Evolutionary conservation across 306 rosid species (phyloP), one percentile per base, ranked within the genome.

Genomic region (Vicia faba): DNA sequence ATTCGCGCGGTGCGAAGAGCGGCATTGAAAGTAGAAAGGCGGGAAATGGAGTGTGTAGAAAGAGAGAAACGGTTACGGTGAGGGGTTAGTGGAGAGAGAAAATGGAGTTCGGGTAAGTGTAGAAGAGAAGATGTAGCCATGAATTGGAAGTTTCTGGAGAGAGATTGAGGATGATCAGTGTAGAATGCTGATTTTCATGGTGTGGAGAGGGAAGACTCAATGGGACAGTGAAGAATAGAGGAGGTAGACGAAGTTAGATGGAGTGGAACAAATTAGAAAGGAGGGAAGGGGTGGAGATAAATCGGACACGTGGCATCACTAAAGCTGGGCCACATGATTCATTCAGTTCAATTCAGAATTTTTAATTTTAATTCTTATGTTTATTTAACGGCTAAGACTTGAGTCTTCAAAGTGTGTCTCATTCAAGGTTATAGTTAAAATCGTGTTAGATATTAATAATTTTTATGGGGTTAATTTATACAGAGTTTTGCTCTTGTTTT

Each of bases 121-220:
- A 89, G 64, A 39, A 82, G 71, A 64, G 71, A 50, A 61, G 76
- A 80, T 6, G 77, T 3, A 66, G 95, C 88, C 91, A 90, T 84
- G 20, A 33, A 41, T 19, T 11, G 31, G 36, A 18, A n/a, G 35
- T 2, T 55, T 13, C 12, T 13, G 33, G 66, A 62, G 14, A 18
- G 49, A 41, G 28, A 41, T 6, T 5, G 5, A 12, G 13, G 36
- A 65, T 49, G 68, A 64, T 80, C 55, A 75, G 39, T 29, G 15
- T 75, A 11, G 46, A 66, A 76, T 63, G 61, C 66, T 57, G 70
- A 55, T 25, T 77, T 66, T 84, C 95, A 82, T 84, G 48, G 77
- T 79, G 8, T 9, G 7, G n/a, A 11, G 61, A 28, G 1, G 54
- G 49, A 18, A 13, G 54, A 33, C 0, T 9, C 18, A 61, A 40